Evolutionary conservation across 2,329 filamentous ascomycete genomes (phyloP), one percentile per base, ranked within the genome.

Genomic region (Apiospora malaysiana): DNA sequence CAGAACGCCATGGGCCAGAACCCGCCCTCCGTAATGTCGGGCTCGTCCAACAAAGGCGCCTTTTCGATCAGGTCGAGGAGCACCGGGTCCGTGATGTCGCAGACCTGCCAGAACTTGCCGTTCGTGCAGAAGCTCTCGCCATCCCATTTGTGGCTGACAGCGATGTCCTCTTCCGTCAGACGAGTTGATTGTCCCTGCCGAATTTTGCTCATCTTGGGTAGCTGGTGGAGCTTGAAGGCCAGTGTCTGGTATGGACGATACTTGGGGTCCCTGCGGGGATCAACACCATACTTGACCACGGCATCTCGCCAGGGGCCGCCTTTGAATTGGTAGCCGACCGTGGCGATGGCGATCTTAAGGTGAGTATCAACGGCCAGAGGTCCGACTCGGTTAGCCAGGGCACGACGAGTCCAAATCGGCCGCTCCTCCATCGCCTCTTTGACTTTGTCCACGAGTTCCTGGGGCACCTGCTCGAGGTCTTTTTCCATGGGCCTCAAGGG

Each of bases 91-190:
- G 90, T 92, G 70, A 98, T 92, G 80, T 99, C 96, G 82, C 94
- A 97, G 37, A 97, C 88, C 84, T 98, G 96, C 92, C 94, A 99
- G 68, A 96, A 91, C 77, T 96, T 96, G 49, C 94, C 94, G 77
- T 97, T 94, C 1, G 89, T 88, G 21, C 90, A 89, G 70, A 95
- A 89, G 2, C 87, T 88, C 71, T 90, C 85, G 66, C 95, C 95
- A 72, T 97, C 94, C 81, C 98, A 98, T 1, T 95, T 84, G 80
- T 98, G 95, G 69, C 86, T 91, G 42, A 83, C 79, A 25, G 80
- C 81, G 45, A 83, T 79, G 32, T 83, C 82, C 63, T 83, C 82
- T 12, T 74, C 74, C 1, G 80, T 74, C 45, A 81, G 79, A 70
- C 79, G 81, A 25, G 81, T 83, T 8, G 82, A 77, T 40, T 83